phyloP scores from a whole-genome alignment of 352 stramenopile genomes.

The Pythium plurisporium region DNA sequence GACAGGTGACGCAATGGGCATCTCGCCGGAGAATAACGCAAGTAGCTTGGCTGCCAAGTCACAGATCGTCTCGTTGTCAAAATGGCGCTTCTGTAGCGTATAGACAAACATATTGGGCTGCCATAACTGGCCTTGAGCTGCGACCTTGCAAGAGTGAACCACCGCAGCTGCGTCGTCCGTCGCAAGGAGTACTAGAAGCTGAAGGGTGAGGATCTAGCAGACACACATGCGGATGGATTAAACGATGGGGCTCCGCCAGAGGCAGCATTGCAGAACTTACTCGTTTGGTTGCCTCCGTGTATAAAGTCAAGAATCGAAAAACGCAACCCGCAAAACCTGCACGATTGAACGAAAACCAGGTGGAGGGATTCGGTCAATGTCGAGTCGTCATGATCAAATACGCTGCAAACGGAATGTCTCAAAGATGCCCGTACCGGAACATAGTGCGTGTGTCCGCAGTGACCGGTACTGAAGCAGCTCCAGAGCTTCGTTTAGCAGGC shows the following conservation, averaged over 20 bases:
- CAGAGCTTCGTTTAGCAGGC: conserved; percentile 46
- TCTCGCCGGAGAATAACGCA: conserved; percentile 36
- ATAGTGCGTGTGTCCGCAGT: conserved; percentile 41
- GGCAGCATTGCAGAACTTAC: conserved; percentile 22
- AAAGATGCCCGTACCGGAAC: conserved; percentile 38
- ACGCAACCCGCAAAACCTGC: conserved; percentile 60
- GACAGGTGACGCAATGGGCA: conserved; percentile 55
- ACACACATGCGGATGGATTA: background rate
- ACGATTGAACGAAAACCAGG: conserved; percentile 1
- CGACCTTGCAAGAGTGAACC: conserved; percentile 52
- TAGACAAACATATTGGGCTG: conserved; percentile 81
- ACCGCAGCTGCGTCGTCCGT: conserved; percentile 44
- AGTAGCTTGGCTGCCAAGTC: conserved; percentile 40
- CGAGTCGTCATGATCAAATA: too few relatives aligned
- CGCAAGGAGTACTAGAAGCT: conserved; percentile 51
- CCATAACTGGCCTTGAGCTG: conserved; percentile 61
- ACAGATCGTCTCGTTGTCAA: conserved; percentile 40
- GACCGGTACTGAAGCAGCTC: conserved; percentile 44
- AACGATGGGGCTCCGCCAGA: background rate
- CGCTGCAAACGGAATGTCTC: too few relatives aligned
- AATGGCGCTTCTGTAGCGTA: conserved; percentile 66
- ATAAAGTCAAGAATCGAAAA: conserved; percentile 51
- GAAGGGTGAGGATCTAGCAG: conserved; percentile 45
- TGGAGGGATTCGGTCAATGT: too few relatives aligned
- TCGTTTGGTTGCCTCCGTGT: conserved; percentile 48